Conservation (phyloP, 345 rosid genomes). For the Rhizophora mangle region DNA sequence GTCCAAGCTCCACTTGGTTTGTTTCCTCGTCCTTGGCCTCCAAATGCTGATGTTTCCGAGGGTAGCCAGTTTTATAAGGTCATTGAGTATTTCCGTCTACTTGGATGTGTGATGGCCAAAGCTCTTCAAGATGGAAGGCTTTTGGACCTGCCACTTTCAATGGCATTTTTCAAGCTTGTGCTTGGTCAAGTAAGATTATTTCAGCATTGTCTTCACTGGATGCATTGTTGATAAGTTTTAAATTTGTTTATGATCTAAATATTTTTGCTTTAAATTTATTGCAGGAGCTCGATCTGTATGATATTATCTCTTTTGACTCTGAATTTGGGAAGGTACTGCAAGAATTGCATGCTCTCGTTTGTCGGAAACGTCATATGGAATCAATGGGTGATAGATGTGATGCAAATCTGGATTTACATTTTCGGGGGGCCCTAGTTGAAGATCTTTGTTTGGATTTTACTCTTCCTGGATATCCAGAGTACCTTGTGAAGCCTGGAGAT, state of each 20-base stretch:
- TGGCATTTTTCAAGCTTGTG: conserved; percentile 79
- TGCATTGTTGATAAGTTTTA: background rate
- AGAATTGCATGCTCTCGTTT: conserved; percentile 72
- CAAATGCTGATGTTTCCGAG: conserved; percentile 65
- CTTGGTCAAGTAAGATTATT: conserved; percentile 73
- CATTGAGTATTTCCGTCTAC: conserved; percentile 73
- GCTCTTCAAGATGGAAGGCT: conserved; percentile 99
- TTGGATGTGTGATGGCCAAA: conserved; percentile 97
- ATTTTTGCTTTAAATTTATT: conserved; percentile 12
- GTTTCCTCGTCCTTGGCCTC: conserved; percentile 96
- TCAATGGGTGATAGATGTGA: conserved; percentile 33
- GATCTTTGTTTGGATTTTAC: conserved; percentile 90
- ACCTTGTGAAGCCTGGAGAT: conserved; percentile 70
- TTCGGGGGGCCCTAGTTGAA: conserved; percentile 67
- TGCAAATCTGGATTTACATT: conserved; percentile 42
- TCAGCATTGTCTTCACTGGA: background rate
- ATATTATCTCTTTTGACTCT: conserved; percentile 69
- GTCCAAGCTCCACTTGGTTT: conserved; percentile 84
- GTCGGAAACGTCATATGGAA: conserved; percentile 69
- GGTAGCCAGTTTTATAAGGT: conserved; percentile 71
- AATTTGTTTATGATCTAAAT: conserved; percentile 4
- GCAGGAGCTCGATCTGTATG: conserved; percentile 97
- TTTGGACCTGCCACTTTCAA: conserved; percentile 79
- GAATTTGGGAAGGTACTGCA: conserved; percentile 85
- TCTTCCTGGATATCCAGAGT: conserved; percentile 94